These are phyloP conservation scores for Salix exigua DNA, from an alignment of 345 rosid genomes.

Conservation along the genomic window DNA sequence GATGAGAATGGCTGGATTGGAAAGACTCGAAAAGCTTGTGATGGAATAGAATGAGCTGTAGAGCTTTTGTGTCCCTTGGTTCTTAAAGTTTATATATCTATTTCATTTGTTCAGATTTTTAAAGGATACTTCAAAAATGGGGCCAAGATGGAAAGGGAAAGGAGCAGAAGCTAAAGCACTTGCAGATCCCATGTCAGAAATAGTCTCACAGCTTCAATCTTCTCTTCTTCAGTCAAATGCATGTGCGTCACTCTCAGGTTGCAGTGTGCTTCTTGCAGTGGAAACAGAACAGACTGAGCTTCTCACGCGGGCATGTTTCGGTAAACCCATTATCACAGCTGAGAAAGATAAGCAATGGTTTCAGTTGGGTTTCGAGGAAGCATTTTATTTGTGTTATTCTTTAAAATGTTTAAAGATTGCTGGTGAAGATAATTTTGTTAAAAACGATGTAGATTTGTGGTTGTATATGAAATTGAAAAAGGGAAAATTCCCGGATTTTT, in stretches of 20 bases:
- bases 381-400: constrained; percentile 52
- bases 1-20: neutral
- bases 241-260: constrained; percentile 44
- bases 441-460: constrained; percentile 46
- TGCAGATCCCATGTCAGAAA: constrained; percentile 66
- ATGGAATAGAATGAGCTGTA: neutral
- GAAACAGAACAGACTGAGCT: constrained; percentile 53
- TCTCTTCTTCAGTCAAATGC: constrained; percentile 46
- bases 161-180: constrained; percentile 64
- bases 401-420: constrained; percentile 59
- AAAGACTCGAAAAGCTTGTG: neutral
- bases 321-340: constrained; percentile 45
- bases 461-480: constrained; percentile 43
- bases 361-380: constrained; percentile 76
- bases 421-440: constrained; percentile 28
- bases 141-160: constrained; percentile 87
- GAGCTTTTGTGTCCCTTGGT: neutral
- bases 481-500: constrained; percentile 46
- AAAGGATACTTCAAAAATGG: constrained; percentile 27
- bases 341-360: constrained; percentile 71
- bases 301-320: constrained; percentile 67
- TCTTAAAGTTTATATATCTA: neutral
- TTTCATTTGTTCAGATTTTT: neutral
- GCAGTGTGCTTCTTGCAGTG: constrained; percentile 46
- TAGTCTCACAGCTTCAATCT: constrained; percentile 47